Evolutionary conservation across 768 basidiomycete species (phyloP), one percentile per base, ranked within the genome.

Genomic region (Phylloporus sp.): DNA sequence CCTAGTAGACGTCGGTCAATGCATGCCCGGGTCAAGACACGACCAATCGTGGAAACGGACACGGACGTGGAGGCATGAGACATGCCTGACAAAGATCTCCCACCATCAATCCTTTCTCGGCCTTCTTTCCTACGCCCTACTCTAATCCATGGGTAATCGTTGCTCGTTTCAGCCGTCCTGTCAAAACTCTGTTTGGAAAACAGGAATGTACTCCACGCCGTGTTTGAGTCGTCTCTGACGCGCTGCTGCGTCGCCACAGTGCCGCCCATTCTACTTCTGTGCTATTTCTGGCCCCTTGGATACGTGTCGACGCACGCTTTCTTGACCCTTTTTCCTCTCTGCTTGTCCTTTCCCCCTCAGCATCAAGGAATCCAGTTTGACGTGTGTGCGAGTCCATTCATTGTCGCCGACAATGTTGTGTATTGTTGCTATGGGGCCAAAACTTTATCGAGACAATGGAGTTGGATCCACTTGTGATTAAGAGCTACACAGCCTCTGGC

Each of bases 1-100:
- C 3, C 15, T 9, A 12, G 12, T 5, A 22, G 16, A 35, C 34
- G 31, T 45, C 46, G 29, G 28, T 44, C 27, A 16, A 29, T 22
- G 11, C 35, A 40, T 10, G 16, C 12, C 13, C 24, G 32, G 40
- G 16, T 4, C 44, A 53, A 49, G 38, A 39, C 58, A 35, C 31
- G 18, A 31, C 34, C 60, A 3, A 18, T 51, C 18, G 15, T 53
- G 13, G 49, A 53, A 11, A 50, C 43, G 23, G 59, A 59, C 45
- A 29, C 47, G 13, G 53, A 52, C 27, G 20, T 39, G 31, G 61
- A 50, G 26, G 26, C 43, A 20, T 29, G 36, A 11, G 39, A 6
- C n/a, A 15, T 16, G 13, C 20, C 38, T 28, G 41, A 41, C 41
- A 44, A 32, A 34, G 22, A 36, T 48, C 41, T 55, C 53, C n/a